Evolutionary conservation across 257 asterid genomes (phyloP), one percentile per base, ranked within the genome.

Genomic region (Lycium ferocissimum): DNA sequence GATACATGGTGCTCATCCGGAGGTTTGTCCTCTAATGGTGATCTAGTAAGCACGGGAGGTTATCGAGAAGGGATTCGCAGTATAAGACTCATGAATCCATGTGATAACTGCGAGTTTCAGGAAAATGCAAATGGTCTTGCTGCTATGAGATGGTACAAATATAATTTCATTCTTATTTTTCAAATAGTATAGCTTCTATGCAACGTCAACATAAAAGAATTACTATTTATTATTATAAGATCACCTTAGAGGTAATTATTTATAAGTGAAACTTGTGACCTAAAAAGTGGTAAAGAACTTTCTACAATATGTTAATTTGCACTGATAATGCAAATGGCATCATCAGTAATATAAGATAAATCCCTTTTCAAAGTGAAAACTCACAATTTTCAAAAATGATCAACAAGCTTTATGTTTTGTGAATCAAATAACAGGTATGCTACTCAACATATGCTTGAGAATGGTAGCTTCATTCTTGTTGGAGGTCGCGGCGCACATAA

Each of bases 1-100:
- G 95, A 97, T 90, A 97, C 98, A 38, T 97, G 99, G 99, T 97
- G 99, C 89, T 97, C 99, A 40, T 87, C 94, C 5, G 99, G 98
- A n/a, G 93, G 94, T 71, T 87, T 97, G 43, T 81, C 92, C 7
- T 53, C 66, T 26, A 84, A 81, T 4, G 98, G 99, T 7, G 92
- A 89, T 20, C 88, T 97, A 3, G 51, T 97, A 63, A 94, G 92
- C 45, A 92, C 97, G 0, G 99, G 99, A 0, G 98, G 98, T 6
- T 90, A 88, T 12, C 84, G 88, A 58, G 95, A 89, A 14, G 99
- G 98, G 0, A 57, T 83, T 11, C 86, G 84, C 83, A 80, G 93
- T n/a, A 18, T 95, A 5, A 88, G 99, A 82, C 83, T 87, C 2
- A 83, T 91, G 26, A 71, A 88, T 11, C 88, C 88, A 15, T 88